Evolutionary conservation across 345 rosid genomes (phyloP).

Genomic region (Hirschfeldia incana): DNA sequence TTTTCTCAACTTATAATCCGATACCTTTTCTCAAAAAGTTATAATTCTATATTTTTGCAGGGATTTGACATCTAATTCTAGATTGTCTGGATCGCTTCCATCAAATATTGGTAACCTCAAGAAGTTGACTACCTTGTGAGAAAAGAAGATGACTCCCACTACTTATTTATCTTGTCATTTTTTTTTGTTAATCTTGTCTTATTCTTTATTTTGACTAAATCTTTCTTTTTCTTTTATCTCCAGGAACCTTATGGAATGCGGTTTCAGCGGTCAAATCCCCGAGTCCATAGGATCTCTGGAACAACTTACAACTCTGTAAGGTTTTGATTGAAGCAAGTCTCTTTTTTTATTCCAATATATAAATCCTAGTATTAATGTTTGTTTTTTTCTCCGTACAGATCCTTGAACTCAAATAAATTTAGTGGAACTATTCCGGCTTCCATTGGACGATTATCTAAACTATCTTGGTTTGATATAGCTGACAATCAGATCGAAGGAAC

Average conservation of each 20-base stretch:
- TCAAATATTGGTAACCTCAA: slow-evolving; percentile 51
- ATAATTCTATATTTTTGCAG: slow-evolving; percentile 43
- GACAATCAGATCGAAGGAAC: slow-evolving; percentile 69
- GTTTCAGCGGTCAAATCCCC: slow-evolving; percentile 72
- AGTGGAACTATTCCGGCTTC: slow-evolving; percentile 72
- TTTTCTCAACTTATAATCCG: slow-evolving; percentile 21
- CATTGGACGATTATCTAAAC: slow-evolving; percentile 61
- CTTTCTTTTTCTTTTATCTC: neutral
- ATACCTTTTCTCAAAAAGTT: slow-evolving; percentile 13
- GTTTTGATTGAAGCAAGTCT: slow-evolving; percentile 1
- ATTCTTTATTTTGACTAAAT: neutral
- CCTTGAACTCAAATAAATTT: slow-evolving; percentile 71
- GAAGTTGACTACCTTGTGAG: slow-evolving; percentile 72
- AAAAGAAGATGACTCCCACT: neutral
- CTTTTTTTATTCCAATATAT: neutral
- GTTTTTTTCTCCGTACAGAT: slow-evolving; percentile 46
- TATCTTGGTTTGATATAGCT: slow-evolving; percentile 82
- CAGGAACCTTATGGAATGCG: slow-evolving; percentile 76
- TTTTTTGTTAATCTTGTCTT: neutral
- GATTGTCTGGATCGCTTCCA: slow-evolving; percentile 70
- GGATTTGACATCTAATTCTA: slow-evolving; percentile 74
- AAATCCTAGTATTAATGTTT: neutral
- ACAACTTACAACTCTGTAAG: slow-evolving; percentile 58
- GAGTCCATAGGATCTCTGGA: slow-evolving; percentile 59
- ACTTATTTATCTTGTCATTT: neutral